Evolutionary conservation across 2,329 filamentous ascomycete genomes (phyloP).

Genomic region (Cercospora nicotianae): DNA sequence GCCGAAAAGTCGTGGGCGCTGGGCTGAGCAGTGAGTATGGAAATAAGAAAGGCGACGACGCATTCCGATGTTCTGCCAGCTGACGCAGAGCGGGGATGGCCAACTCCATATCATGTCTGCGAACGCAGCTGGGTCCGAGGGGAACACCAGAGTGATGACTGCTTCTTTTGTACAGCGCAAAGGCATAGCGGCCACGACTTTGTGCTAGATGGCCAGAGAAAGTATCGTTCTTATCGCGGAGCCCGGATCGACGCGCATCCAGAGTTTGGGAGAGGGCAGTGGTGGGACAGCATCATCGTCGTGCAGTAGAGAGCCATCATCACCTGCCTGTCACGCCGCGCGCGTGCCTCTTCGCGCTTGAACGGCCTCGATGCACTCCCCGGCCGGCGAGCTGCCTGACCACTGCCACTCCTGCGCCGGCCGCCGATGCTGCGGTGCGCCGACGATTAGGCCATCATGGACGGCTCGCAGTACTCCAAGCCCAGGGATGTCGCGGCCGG

Average conservation of each 20-base stretch:
- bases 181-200: not conserved
- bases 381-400: not conserved
- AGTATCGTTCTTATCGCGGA: not conserved
- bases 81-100: not conserved
- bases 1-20: not conserved
- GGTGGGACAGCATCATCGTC: not conserved
- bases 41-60: not conserved
- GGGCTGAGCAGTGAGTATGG: not conserved
- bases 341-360: not conserved
- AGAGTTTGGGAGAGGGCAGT: not conserved
- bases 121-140: not conserved
- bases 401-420: not conserved
- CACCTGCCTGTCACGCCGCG: not conserved
- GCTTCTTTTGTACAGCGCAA: not conserved
- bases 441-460: not conserved
- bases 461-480: not conserved
- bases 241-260: not conserved
- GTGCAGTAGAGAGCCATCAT: not conserved
- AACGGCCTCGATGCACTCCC: not conserved
- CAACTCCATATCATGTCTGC: not conserved
- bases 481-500: slow-evolving; percentile 1
- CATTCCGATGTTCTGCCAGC: not conserved
- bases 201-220: not conserved
- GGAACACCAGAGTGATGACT: not conserved
- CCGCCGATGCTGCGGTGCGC: slow-evolving; percentile 12